Base-by-base conservation (phyloP, 2,329 filamentous ascomycete genomes). In the Phialophora chinensis region DNA sequence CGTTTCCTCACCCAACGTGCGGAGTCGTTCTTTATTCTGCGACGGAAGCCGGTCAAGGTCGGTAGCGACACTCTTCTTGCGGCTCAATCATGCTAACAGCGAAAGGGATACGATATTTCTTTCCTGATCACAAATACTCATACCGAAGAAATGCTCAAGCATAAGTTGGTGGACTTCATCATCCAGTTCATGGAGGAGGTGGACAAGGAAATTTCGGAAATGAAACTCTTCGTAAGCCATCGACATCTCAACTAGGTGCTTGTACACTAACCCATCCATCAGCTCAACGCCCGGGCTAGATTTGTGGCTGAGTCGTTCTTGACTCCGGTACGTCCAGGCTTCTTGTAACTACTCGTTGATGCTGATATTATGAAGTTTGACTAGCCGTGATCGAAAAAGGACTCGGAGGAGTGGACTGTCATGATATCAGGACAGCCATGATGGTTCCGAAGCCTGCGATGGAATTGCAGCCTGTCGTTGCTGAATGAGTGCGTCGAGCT, bases 141-240 rank as follows among this genome's bases (percentile, higher is more conserved):
- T 76, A 98, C 95, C 4, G 95, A 98, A 80, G 91, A 96, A 78
- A 97, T 99, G 93, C 80, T 98, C 77, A 98, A 98, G 85, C 94
- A 99, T 79, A 98, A 99, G 84, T 85, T 99, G 73, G 96, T 99
- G 38, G 95, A 99, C 79, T 99, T 99, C 76, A 96, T 99, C 73
- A 97, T 99, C 72, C 90, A 98, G 76, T 99, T 99, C 76, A 98
- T 99, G 94, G 94, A 99, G 80, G 95, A 99, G 79, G 96, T 99
- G 4, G 96, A 99, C 80, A 99, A 99, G 85, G 95, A 99, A 80
- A 99, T 99, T 67, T 98, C 95, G 2, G 96, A 99, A 82, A 98
- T 99, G 95, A 99, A 99, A 86, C 90, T 99, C 75, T 99, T 99
- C 80, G 94, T 97, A 63, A 42, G 58, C 58, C 44, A 10, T 31